phyloP scores from a whole-genome alignment of 1,139 yeast genomes.

The Debaryomyces subglobosus region DNA sequence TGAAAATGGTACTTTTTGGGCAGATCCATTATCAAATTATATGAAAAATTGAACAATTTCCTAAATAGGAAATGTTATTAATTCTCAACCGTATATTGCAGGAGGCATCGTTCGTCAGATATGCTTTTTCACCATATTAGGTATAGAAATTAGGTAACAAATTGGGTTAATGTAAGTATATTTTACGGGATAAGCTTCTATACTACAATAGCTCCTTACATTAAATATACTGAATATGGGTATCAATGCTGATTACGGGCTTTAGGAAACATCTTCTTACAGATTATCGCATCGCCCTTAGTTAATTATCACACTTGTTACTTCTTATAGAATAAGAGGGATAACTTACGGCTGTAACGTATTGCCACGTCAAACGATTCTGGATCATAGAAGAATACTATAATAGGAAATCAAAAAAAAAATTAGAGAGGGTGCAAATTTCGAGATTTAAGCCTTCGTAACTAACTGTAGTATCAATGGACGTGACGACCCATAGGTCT shows the following conservation, averaged over 20 bases:
- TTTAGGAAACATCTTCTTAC: background rate
- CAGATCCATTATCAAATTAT: constrained; percentile 1
- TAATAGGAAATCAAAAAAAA: background rate
- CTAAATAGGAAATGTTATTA: constrained; percentile 18
- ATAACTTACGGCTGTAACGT: background rate
- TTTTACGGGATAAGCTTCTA: background rate
- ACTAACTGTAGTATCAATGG: background rate
- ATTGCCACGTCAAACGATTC: background rate
- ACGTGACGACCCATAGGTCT: background rate
- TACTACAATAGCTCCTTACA: background rate
- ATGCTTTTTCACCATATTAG: constrained; percentile 10
- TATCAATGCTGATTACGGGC: background rate
- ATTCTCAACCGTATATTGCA: background rate
- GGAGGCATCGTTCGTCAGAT: background rate
- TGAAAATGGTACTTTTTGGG: background rate
- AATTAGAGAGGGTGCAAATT: background rate
- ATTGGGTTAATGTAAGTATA: background rate
- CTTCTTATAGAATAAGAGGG: background rate
- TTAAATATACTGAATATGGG: background rate
- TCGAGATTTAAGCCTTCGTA: background rate
- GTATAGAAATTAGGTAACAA: constrained; percentile 6
- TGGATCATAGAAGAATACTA: background rate
- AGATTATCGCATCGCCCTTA: background rate
- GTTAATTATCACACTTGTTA: background rate
- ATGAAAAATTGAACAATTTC: constrained; percentile 14